phyloP scores from a whole-genome alignment of 257 asterid species.

The Cordia subcordata region DNA sequence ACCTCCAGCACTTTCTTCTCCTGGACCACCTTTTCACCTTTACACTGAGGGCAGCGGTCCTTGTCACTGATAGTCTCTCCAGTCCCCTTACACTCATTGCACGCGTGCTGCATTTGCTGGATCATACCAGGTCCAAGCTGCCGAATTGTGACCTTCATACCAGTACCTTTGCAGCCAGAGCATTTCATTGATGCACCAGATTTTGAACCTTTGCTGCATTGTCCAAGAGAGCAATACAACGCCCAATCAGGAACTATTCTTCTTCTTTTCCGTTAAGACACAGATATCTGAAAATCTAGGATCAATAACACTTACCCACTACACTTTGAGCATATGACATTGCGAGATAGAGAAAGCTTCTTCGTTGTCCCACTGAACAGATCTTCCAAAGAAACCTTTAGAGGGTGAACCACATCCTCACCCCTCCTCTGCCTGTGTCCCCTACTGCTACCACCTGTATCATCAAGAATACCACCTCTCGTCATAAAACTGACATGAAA shows the following conservation, averaged over 20 bases:
- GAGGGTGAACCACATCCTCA: slow-evolving; percentile 61
- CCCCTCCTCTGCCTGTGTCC: slow-evolving; percentile 71
- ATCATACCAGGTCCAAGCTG: slow-evolving; percentile 68
- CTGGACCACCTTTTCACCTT: slow-evolving; percentile 59
- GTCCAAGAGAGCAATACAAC: not conserved
- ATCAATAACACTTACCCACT: slow-evolving; percentile 36
- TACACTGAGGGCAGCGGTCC: slow-evolving; percentile 65
- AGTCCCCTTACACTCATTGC: slow-evolving; percentile 65
- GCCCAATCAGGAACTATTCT: not conserved
- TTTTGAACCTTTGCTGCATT: slow-evolving; percentile 60
- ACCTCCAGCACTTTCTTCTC: slow-evolving; percentile 74
- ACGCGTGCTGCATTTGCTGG: slow-evolving; percentile 76
- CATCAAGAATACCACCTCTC: not conserved
- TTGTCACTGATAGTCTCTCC: slow-evolving; percentile 59
- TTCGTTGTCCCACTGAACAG: slow-evolving; percentile 47
- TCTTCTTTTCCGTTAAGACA: not conserved
- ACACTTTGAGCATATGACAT: slow-evolving; percentile 61
- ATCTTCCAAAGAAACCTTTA: slow-evolving; percentile 68
- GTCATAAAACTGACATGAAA: too few relatives aligned
- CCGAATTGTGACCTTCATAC: slow-evolving; percentile 62
- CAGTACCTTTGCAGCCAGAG: slow-evolving; percentile 62
- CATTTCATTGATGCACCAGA: slow-evolving; percentile 64
- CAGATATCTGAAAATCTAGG: not conserved
- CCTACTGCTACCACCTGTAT: slow-evolving; percentile 56
- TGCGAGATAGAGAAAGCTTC: slow-evolving; percentile 62